Evolutionary conservation across 441 rosid species (phyloP).

Genomic region (Syzygium syzygioides): DNA sequence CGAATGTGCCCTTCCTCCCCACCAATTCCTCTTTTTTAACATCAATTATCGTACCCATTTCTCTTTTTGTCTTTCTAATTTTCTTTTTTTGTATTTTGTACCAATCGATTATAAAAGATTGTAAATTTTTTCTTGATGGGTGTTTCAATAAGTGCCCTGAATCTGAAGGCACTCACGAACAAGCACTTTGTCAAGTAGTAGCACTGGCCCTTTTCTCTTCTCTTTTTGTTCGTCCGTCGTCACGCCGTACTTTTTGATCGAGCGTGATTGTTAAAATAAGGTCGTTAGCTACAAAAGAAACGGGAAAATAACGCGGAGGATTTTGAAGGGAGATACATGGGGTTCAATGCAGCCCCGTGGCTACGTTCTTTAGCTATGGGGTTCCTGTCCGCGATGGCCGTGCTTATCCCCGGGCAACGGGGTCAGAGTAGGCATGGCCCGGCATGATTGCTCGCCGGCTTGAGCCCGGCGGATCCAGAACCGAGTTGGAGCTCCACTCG

Average conservation of each 20-base stretch:
- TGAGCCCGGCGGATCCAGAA: neutral
- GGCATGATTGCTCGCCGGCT: neutral
- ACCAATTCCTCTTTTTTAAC: neutral
- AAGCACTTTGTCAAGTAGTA: neutral
- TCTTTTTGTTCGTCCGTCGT: neutral
- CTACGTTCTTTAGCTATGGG: too few species aligned
- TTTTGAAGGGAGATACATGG: neutral
- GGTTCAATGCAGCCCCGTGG: neutral
- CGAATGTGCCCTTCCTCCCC: constrained; percentile 38
- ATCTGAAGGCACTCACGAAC: neutral
- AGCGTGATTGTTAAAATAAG: neutral
- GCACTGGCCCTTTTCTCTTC: neutral
- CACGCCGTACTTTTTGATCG: neutral
- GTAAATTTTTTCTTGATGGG: neutral
- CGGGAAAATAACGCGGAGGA: neutral
- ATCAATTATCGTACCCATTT: neutral
- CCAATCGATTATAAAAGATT: neutral
- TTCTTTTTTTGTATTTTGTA: neutral
- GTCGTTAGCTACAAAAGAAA: neutral
- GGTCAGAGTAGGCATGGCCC: accelerated
- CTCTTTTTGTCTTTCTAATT: too few species aligned
- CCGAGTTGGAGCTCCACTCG: neutral
- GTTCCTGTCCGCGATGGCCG: neutral
- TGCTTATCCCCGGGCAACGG: accelerated
- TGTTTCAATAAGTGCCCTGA: neutral